phyloP scores from a whole-genome alignment of 768 basidiomycete genomes.

The Phanerochaete carnosa region DNA sequence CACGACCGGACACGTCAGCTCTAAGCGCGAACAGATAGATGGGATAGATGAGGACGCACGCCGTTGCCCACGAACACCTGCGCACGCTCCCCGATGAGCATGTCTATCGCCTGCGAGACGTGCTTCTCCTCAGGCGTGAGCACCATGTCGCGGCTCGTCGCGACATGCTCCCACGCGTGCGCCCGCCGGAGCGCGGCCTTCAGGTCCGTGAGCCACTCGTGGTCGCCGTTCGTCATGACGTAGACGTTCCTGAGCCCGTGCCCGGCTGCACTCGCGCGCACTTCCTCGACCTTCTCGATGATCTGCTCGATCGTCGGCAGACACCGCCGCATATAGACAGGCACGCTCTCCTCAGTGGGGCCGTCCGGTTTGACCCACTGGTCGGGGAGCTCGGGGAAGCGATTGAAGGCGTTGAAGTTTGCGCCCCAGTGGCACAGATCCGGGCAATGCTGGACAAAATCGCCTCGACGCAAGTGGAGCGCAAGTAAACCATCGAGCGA shows the following conservation, averaged over 20 bases:
- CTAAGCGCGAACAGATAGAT: background rate
- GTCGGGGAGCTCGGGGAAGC: slow-evolving; percentile 39
- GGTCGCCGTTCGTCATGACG: slow-evolving; percentile 43
- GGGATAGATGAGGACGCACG: slow-evolving; percentile 35
- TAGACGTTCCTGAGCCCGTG: slow-evolving; percentile 36
- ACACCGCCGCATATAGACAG: slow-evolving; percentile 36
- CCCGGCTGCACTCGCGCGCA: slow-evolving; percentile 22
- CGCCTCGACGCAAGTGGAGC: slow-evolving; percentile 49
- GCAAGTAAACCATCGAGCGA: slow-evolving; percentile 38
- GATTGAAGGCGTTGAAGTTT: slow-evolving; percentile 41
- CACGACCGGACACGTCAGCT: background rate
- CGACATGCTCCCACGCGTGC: slow-evolving; percentile 35
- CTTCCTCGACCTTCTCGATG: slow-evolving; percentile 32
- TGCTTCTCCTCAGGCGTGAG: slow-evolving; percentile 39
- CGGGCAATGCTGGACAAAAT: slow-evolving; percentile 41
- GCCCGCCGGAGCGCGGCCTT: slow-evolving; percentile 27
- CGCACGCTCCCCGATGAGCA: slow-evolving; percentile 43
- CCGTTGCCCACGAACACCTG: slow-evolving; percentile 52
- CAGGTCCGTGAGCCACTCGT: slow-evolving; percentile 37
- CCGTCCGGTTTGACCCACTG: slow-evolving; percentile 28
- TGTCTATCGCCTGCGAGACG: slow-evolving; percentile 45
- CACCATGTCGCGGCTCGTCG: slow-evolving; percentile 37
- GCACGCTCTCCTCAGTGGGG: slow-evolving; percentile 19
- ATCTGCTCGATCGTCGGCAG: slow-evolving; percentile 39
- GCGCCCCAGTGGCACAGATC: slow-evolving; percentile 30